These are phyloP conservation scores for Globisporangium cystogenes DNA, from an alignment of 352 stramenopile species.

Conservation along the genomic window DNA sequence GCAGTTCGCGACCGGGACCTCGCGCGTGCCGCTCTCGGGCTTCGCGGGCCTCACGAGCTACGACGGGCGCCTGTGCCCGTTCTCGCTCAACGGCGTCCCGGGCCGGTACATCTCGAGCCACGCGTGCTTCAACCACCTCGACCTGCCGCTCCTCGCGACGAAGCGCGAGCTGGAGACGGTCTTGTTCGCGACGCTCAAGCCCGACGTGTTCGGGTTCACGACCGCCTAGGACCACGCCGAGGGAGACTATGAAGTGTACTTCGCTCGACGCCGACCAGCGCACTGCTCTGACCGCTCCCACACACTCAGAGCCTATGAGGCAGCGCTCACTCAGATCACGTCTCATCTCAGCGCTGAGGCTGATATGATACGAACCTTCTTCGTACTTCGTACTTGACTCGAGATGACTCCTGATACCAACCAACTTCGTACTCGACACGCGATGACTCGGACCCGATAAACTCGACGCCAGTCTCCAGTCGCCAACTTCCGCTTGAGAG, in stretches of 20 bases:
- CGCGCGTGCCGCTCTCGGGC: conserved; percentile 65
- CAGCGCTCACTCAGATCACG: too few relatives aligned
- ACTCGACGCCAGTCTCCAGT: not conserved
- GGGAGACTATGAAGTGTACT: not conserved
- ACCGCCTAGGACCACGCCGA: too few relatives aligned
- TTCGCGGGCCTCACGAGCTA: conserved; percentile 73
- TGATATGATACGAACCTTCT: too few relatives aligned
- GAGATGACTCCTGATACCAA: too few relatives aligned
- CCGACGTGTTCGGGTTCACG: conserved; percentile 62
- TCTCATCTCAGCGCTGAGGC: too few relatives aligned
- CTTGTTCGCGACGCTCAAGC: conserved; percentile 51
- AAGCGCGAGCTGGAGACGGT: conserved; percentile 76
- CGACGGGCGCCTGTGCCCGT: conserved; percentile 64
- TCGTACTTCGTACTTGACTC: too few relatives aligned
- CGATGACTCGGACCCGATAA: too few relatives aligned
- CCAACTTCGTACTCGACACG: too few relatives aligned
- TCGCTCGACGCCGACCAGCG: too few relatives aligned
- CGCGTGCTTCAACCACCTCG: conserved; percentile 86
- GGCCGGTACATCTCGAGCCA: conserved; percentile 64
- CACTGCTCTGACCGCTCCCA: too few relatives aligned
- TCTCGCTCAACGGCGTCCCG: conserved; percentile 58
- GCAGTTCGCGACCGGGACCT: conserved; percentile 77
- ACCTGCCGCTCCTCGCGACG: conserved; percentile 92
- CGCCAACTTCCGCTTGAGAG: not conserved
- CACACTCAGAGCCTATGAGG: too few relatives aligned